Percentiles rank a stretch among this genome's conserved stretches.
phyloP scores from a whole-genome alignment of 1,284 basidiomycete genomes.

The Ganoderma leucocontextum region DNA sequence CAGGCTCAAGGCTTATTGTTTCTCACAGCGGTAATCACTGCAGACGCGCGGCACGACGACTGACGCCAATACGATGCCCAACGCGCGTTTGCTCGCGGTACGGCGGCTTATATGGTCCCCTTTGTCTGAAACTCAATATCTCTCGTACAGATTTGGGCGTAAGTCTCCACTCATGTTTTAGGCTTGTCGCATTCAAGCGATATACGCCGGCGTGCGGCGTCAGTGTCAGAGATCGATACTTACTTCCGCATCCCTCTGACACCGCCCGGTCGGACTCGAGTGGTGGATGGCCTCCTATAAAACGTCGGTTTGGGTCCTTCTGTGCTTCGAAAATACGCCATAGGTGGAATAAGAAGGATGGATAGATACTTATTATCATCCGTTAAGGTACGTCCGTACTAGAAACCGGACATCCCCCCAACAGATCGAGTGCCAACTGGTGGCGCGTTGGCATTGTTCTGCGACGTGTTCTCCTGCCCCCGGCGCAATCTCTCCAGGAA shows the following conservation, averaged over 20 bases:
- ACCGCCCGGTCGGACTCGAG: too few species aligned
- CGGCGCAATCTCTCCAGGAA: conserved; percentile 43
- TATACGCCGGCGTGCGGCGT: too few species aligned
- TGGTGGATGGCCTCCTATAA: too few species aligned
- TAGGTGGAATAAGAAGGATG: not conserved
- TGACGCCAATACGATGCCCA: not conserved
- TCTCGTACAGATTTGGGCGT: too few species aligned
- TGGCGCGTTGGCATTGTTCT: conserved; percentile 17
- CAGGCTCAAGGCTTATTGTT: not conserved
- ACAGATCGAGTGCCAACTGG: not conserved
- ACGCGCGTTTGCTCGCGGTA: not conserved
- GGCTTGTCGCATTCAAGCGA: too few species aligned
- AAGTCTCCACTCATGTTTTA: too few species aligned
- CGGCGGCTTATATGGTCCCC: not conserved
- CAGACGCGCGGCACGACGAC: not conserved
- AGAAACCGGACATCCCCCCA: not conserved
- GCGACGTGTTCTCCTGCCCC: conserved; percentile 25
- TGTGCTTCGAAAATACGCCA: not conserved
- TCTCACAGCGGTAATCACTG: too few species aligned
- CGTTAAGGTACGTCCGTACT: not conserved
- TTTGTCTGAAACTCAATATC: not conserved
- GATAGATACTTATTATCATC: not conserved
- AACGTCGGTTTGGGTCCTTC: too few species aligned
- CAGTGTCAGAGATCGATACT: too few species aligned
- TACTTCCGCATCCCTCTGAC: too few species aligned